These are phyloP conservation scores for Penicillium roqueforti DNA, from an alignment of 495 filamentous ascomycete genomes.

Conservation along the genomic window DNA sequence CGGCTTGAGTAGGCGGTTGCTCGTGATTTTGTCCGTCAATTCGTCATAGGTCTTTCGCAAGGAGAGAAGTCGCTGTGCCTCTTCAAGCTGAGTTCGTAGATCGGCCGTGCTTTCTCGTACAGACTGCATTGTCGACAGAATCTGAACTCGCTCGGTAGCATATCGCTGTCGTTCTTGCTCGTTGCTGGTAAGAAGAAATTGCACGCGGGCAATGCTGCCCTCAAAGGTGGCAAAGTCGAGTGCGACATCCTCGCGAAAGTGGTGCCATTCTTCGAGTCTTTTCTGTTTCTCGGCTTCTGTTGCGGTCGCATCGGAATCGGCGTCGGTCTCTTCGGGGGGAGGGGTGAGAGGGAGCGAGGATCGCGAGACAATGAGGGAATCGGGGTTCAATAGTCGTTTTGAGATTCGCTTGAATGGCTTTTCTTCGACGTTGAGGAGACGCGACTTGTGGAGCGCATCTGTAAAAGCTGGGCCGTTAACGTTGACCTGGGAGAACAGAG, in stretches of 20 bases:
- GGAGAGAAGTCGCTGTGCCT: conserved; percentile 69
- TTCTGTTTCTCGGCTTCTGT: conserved; percentile 42
- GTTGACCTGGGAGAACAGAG: conserved; percentile 9
- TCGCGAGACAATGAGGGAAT: conserved; percentile 52
- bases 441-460: conserved; percentile 86
- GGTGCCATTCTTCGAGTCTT: conserved; percentile 50
- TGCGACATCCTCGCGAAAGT: conserved; percentile 73
- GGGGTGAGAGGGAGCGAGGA: conserved; percentile 62
- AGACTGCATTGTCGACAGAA: conserved; percentile 65
- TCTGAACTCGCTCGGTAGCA: conserved; percentile 70
- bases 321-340: conserved; percentile 58
- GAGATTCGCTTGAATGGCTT: conserved; percentile 88
- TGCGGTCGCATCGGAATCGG: conserved; percentile 36
- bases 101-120: conserved; percentile 73
- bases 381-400: conserved; percentile 66
- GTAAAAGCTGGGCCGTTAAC: conserved; percentile 17
- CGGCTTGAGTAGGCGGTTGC: conserved; percentile 70
- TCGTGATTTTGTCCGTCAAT: conserved; percentile 78
- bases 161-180: conserved; percentile 81
- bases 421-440: conserved; percentile 87
- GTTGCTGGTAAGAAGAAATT: conserved; percentile 81
- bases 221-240: conserved; percentile 92
- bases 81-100: conserved; percentile 66
- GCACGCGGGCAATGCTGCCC: conserved; percentile 79
- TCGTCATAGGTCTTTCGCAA: conserved; percentile 84